Evolutionary conservation across 148 eudicot species (phyloP).

Genomic region (Rhododendron vialii): DNA sequence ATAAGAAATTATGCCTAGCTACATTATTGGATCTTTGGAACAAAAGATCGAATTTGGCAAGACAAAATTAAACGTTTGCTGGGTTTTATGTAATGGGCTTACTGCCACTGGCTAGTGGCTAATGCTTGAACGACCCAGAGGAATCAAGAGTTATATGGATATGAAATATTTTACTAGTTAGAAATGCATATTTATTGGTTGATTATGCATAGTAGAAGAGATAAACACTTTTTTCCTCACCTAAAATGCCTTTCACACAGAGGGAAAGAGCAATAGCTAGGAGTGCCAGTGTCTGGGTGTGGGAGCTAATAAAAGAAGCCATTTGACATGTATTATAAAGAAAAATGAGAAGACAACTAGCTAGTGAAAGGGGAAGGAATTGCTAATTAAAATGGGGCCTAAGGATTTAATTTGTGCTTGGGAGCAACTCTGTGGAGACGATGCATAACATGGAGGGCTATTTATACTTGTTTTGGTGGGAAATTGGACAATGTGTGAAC

Average conservation of each 20-base stretch:
- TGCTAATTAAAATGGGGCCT: not conserved
- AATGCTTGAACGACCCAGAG: too few relatives aligned
- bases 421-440: not conserved
- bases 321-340: not conserved
- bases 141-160: too few relatives aligned
- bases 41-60: too few relatives aligned
- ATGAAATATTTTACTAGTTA: not conserved
- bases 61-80: too few relatives aligned
- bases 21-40: too few relatives aligned
- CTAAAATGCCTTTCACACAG: conserved; percentile 7
- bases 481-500: too few relatives aligned
- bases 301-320: conserved; percentile 15
- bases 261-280: conserved; percentile 16
- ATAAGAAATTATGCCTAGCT: too few relatives aligned
- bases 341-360: not conserved
- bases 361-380: not conserved
- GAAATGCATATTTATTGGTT: not conserved
- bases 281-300: conserved; percentile 1
- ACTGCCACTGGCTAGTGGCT: too few relatives aligned
- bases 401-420: not conserved
- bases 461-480: not conserved
- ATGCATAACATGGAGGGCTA: not conserved
- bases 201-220: too few relatives aligned
- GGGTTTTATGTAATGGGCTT: too few relatives aligned
- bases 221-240: not conserved